These are phyloP conservation scores for Chlorella sorokiniana DNA, from an alignment of 139 green algal genomes.

Conservation along the genomic window DNA sequence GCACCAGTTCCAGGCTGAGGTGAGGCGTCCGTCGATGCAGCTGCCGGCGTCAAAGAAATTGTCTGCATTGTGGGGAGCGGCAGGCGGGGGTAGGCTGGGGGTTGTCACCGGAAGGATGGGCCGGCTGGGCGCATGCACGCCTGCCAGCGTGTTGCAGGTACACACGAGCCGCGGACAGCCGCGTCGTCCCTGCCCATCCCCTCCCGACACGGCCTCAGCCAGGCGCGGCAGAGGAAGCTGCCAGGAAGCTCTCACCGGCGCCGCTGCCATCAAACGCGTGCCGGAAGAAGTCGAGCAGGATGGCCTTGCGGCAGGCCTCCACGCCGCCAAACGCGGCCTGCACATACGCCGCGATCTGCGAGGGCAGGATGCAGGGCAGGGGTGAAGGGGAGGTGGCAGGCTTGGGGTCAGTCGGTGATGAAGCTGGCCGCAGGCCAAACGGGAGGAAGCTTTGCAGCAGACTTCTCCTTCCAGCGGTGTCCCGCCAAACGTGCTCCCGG, in stretches of 20 bases:
- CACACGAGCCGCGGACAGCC: too few species aligned
- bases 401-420: too few species aligned
- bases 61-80: too few species aligned
- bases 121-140: too few species aligned
- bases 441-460: too few species aligned
- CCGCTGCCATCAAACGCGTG: constrained; percentile 93
- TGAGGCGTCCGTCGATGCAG: constrained; percentile 95
- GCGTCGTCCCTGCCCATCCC: too few species aligned
- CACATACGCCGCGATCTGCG: constrained; percentile 59
- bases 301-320: constrained; percentile 70
- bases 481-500: too few species aligned
- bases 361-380: not conserved
- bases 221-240: not conserved
- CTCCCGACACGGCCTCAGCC: not conserved
- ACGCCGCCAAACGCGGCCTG: constrained; percentile 63
- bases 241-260: constrained; percentile 40
- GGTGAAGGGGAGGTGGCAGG: not conserved
- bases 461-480: too few species aligned
- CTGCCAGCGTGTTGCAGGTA: too few species aligned
- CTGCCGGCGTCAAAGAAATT: constrained; percentile 92
- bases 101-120: too few species aligned
- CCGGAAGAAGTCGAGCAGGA: constrained; percentile 92
- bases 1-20: constrained; percentile 94
- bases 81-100: too few species aligned
- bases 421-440: too few species aligned